A percentile compares a stretch with the other conserved stretches of the same genome.
These are phyloP conservation scores for Leavenworthia alabamica DNA, from an alignment of 345 rosid genomes.

Conservation along the genomic window DNA sequence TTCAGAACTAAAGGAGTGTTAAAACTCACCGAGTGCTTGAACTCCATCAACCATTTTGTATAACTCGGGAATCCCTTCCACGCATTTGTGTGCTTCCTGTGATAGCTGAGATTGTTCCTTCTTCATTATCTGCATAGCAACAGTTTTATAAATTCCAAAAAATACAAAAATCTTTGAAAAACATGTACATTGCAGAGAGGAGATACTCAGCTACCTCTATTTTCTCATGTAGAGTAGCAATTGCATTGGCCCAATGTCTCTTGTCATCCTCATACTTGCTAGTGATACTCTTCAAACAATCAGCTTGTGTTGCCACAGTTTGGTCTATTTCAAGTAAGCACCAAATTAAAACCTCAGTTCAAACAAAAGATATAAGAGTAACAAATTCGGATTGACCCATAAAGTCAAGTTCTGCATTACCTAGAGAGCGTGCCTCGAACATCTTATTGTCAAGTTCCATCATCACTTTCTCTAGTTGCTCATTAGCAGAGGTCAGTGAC, in stretches of 20 bases:
- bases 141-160: constrained; percentile 1
- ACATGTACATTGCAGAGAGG: neutral
- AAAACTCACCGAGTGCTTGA: constrained; percentile 75
- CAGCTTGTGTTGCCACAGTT: constrained; percentile 62
- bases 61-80: constrained; percentile 68
- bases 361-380: neutral
- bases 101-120: constrained; percentile 74
- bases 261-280: constrained; percentile 53
- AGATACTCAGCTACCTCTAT: constrained; percentile 43
- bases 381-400: constrained; percentile 1
- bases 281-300: constrained; percentile 48
- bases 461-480: constrained; percentile 70
- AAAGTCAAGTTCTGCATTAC: constrained; percentile 35
- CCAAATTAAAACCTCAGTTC: neutral
- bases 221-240: constrained; percentile 48
- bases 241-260: constrained; percentile 48
- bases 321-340: constrained; percentile 44
- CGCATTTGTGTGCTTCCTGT: constrained; percentile 73
- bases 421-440: constrained; percentile 60
- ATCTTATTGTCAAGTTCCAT: constrained; percentile 88
- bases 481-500: constrained; percentile 75
- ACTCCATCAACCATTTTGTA: constrained; percentile 79
- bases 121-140: constrained; percentile 57
- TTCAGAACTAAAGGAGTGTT: neutral
- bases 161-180: neutral